A percentile compares a stretch with the other conserved stretches of the same genome.
Conservation (phyloP, 371 early-diverging fungal genomes). For the Massospora cicadina region DNA sequence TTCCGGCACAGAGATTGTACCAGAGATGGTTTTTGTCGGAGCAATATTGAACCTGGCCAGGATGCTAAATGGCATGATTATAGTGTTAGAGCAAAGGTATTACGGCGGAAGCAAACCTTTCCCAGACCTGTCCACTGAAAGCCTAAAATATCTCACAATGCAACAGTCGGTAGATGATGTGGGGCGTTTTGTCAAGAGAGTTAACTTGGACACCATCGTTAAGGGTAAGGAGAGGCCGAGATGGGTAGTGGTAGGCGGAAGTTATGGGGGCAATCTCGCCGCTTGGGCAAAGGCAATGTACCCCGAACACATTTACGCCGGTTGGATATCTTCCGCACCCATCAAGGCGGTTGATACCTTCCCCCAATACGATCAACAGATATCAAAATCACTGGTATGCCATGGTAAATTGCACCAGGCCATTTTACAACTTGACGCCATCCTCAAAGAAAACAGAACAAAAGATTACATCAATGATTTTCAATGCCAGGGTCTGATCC, state of each 20-base stretch:
- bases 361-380: conserved; percentile 28
- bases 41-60: conserved; percentile 27
- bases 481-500: not conserved
- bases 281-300: conserved; percentile 49
- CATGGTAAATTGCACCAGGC: not conserved
- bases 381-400: not conserved
- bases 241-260: conserved; percentile 49
- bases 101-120: conserved; percentile 45
- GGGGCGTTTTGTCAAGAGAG: conserved; percentile 31
- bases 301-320: conserved; percentile 44
- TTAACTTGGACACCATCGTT: not conserved
- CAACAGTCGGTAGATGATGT: conserved; percentile 44
- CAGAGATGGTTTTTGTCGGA: not conserved
- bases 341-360: conserved; percentile 33
- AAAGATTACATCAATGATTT: not conserved
- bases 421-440: not conserved
- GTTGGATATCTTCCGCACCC: conserved; percentile 51
- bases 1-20: not conserved
- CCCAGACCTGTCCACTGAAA: conserved; percentile 11
- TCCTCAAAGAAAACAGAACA: not conserved
- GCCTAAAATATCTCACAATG: conserved; percentile 27
- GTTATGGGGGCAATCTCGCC: conserved; percentile 50
- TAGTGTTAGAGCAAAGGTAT: conserved; percentile 54
- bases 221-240: conserved; percentile 19
- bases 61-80: conserved; percentile 35